These are phyloP conservation scores for Apocynum venetum DNA, from an alignment of 257 asterid genomes.

Conservation along the genomic window DNA sequence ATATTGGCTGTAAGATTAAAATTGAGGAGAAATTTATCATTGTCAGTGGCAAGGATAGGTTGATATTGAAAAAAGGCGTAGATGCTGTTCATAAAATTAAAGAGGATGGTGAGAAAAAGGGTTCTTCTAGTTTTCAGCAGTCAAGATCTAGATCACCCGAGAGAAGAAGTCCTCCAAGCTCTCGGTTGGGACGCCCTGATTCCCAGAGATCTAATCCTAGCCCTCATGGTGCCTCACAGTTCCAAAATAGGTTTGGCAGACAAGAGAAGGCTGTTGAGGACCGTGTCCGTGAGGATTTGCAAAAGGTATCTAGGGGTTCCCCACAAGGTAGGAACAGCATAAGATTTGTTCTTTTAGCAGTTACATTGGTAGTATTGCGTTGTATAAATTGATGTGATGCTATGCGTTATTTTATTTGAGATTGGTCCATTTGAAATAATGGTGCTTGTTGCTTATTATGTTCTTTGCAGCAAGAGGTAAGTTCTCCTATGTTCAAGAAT, in stretches of 20 bases:
- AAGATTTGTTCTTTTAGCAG: conserved; percentile 6
- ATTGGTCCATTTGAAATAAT: conserved; percentile 25
- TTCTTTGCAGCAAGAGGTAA: conserved; percentile 99
- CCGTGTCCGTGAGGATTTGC: conserved; percentile 69
- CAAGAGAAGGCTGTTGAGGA: conserved; percentile 73
- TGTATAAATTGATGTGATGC: neutral
- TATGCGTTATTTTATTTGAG: conserved; percentile 3
- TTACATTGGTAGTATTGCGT: conserved; percentile 6
- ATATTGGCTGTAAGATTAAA: conserved; percentile 88
- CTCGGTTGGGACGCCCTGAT: conserved; percentile 61
- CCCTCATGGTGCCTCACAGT: conserved; percentile 47
- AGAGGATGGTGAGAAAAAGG: conserved; percentile 60
- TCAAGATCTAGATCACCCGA: conserved; percentile 74
- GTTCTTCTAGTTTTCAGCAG: conserved; percentile 51
- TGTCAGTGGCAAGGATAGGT: conserved; percentile 96
- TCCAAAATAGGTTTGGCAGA: conserved; percentile 53
- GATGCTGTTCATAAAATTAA: conserved; percentile 88
- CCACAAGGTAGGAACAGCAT: conserved; percentile 68
- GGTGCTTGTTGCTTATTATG: conserved; percentile 31
- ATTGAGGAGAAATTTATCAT: conserved; percentile 90
- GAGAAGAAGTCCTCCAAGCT: conserved; percentile 66
- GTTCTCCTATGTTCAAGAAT: conserved; percentile 74
- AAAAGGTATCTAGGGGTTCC: conserved; percentile 61
- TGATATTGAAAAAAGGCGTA: conserved; percentile 80
- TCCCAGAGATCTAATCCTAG: conserved; percentile 66